A percentile compares a stretch with the other conserved stretches of the same genome.
These are phyloP conservation scores for Solanum chaucha DNA, from an alignment of 257 asterid species.

Conservation along the genomic window DNA sequence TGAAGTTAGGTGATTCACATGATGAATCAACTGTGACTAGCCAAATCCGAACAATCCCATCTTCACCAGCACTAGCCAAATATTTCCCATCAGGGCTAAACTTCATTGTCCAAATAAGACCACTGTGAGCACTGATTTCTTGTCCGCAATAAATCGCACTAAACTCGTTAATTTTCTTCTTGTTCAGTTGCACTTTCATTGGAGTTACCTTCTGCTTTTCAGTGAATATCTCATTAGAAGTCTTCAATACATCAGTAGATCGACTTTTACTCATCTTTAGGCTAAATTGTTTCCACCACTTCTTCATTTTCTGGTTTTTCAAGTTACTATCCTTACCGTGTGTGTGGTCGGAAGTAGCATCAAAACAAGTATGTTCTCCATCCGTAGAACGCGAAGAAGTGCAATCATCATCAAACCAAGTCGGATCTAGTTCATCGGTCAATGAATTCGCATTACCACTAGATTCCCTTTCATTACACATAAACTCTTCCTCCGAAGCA, in stretches of 20 bases:
- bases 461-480: slow-evolving; percentile 27
- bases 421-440: slow-evolving; percentile 26
- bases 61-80: slow-evolving; percentile 82
- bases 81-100: slow-evolving; percentile 67
- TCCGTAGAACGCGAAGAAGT: neutral
- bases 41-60: slow-evolving; percentile 70
- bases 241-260: neutral
- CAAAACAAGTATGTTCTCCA: neutral
- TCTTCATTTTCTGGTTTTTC: slow-evolving; percentile 26
- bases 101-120: slow-evolving; percentile 62
- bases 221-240: neutral
- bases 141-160: slow-evolving; percentile 43
- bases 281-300: slow-evolving; percentile 43
- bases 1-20: slow-evolving; percentile 5
- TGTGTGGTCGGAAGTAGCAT: neutral
- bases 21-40: slow-evolving; percentile 27
- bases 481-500: slow-evolving; percentile 11
- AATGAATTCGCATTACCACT: slow-evolving; percentile 39
- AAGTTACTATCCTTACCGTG: neutral
- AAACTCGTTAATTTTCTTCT: slow-evolving; percentile 44
- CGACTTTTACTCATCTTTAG: slow-evolving; percentile 21
- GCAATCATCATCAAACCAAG: slow-evolving; percentile 22
- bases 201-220: slow-evolving; percentile 8
- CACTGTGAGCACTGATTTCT: slow-evolving; percentile 51
- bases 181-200: slow-evolving; percentile 24